Base-by-base conservation (phyloP, 2,329 filamentous ascomycete genomes). In the Chrysoporthe cubensis region DNA sequence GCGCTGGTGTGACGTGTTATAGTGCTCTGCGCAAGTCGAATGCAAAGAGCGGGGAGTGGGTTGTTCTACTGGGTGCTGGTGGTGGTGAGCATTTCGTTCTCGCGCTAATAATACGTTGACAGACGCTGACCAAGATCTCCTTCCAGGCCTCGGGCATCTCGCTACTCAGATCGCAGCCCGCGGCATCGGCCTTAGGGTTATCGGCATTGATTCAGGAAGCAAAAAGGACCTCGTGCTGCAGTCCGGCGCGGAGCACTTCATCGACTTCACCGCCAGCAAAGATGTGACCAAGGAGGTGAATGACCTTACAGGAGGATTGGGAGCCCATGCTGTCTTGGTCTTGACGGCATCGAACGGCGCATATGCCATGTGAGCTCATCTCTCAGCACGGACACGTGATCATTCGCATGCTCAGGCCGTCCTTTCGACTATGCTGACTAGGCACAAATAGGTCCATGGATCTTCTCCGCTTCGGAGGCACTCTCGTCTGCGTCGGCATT, bases 201-300 rank as follows among this genome's bases (percentile, higher is more conserved):
- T 70, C 18, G 69, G 66, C 2, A 70, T 70, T 18, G 69, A 70
- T 50, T 37, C 52, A 32, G 67, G 64, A 43, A 66, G 57, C 43
- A 73, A 73, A 63, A 67, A 70, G 56, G 68, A 68, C 7, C 64
- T 73, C 32, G 68, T 66, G 2, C 43, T 67, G 1, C 81, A 85
- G 0, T 87, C 82, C n/a, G 89, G 89, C 9, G 88, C 88, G 0
- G 88, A 91, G 74, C 83, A 86, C 71, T 91, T 91, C 77, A 80
- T 91, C 68, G 87, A 90, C 70, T 80, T 91, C 67, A 86, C 87
- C 42, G 79, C 65, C 26, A 67, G 83, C 26, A 68, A 66, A 43
- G 69, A 64, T 56, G 60, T 69, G 13, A 72, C 48, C 79, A 83
- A 81, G 82, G 84, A 88, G 57, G 86, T 91, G 61, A 83, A 85